Evolutionary conservation across 257 asterid species (phyloP).

Genomic region (Sherardia arvensis): DNA sequence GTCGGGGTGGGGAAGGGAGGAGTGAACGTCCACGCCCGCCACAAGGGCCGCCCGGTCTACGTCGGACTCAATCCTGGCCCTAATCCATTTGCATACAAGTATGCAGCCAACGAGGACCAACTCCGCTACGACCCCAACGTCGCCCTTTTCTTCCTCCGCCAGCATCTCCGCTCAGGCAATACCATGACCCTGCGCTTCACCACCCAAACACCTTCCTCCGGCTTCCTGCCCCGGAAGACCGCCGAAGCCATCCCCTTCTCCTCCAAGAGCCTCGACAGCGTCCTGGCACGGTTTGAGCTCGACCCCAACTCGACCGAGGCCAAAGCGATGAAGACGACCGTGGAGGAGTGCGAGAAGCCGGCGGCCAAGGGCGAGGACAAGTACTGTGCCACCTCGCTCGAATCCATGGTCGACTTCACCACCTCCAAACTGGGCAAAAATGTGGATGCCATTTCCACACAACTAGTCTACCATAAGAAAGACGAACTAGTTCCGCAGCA

Average conservation of each 20-base stretch:
- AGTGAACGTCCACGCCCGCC: conserved; percentile 37
- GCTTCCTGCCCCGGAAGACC: conserved; percentile 45
- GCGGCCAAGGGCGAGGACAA: conserved; percentile 51
- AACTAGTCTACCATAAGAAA: too few species aligned
- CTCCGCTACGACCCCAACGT: conserved; percentile 48
- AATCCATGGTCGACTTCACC: conserved; percentile 77
- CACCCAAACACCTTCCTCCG: conserved; percentile 15
- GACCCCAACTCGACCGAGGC: conserved; percentile 44
- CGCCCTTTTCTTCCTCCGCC: conserved; percentile 63
- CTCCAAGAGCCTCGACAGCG: conserved; percentile 38
- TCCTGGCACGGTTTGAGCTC: conserved; percentile 33
- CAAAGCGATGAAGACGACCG: conserved; percentile 39
- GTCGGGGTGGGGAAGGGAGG: conserved; percentile 51
- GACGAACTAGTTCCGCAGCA: conserved; percentile 17
- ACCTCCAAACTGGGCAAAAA: conserved; percentile 47
- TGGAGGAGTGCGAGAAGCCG: conserved; percentile 53
- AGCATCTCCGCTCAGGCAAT: conserved; percentile 47
- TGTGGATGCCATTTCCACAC: conserved; percentile 54
- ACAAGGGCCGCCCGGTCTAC: conserved; percentile 31
- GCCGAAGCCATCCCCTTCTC: conserved; percentile 70
- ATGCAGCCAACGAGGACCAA: conserved; percentile 63
- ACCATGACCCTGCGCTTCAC: conserved; percentile 43
- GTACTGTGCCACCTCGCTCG: conserved; percentile 68
- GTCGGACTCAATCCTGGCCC: conserved; percentile 32
- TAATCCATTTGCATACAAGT: conserved; percentile 28